A percentile compares a stretch with the other conserved stretches of the same genome.
Evolutionary conservation across 352 stramenopile species (phyloP).

Genomic region (Pythium monospermum): DNA sequence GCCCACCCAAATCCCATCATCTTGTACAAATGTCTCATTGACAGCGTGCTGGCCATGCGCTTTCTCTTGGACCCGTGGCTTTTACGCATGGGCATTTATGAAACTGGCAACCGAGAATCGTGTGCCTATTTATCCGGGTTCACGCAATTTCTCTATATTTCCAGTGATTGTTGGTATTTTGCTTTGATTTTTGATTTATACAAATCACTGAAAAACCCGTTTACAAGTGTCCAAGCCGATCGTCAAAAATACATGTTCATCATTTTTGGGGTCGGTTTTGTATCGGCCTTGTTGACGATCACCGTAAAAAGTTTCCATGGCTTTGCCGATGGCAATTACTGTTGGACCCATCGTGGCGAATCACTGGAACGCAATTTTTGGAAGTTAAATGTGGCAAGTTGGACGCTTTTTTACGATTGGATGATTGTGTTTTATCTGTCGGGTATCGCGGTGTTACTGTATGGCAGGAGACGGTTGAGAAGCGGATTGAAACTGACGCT

Average conservation of each 20-base stretch:
- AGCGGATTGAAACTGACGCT: constrained; percentile 70
- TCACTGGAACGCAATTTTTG: constrained; percentile 52
- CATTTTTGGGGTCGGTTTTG: constrained; percentile 37
- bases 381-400: constrained; percentile 63
- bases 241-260: constrained; percentile 50
- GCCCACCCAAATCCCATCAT: constrained; percentile 80
- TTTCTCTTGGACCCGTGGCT: constrained; percentile 73
- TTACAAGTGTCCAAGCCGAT: constrained; percentile 75
- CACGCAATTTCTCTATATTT: constrained; percentile 74
- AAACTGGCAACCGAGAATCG: constrained; percentile 15
- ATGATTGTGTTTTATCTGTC: constrained; percentile 84
- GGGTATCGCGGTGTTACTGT: constrained; percentile 61
- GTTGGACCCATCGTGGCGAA: constrained; percentile 64
- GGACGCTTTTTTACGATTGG: constrained; percentile 79
- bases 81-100: constrained; percentile 45
- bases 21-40: constrained; percentile 77
- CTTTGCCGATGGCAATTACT: constrained; percentile 71
- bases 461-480: constrained; percentile 56
- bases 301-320: constrained; percentile 29
- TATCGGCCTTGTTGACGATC: constrained; percentile 36
- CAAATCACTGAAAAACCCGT: constrained; percentile 76
- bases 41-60: constrained; percentile 59
- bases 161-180: constrained; percentile 83
- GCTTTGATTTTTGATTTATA: constrained; percentile 72
- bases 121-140: constrained; percentile 62